Conservation (phyloP, 75 land plant genomes). For the Ceratopteris richardii region DNA sequence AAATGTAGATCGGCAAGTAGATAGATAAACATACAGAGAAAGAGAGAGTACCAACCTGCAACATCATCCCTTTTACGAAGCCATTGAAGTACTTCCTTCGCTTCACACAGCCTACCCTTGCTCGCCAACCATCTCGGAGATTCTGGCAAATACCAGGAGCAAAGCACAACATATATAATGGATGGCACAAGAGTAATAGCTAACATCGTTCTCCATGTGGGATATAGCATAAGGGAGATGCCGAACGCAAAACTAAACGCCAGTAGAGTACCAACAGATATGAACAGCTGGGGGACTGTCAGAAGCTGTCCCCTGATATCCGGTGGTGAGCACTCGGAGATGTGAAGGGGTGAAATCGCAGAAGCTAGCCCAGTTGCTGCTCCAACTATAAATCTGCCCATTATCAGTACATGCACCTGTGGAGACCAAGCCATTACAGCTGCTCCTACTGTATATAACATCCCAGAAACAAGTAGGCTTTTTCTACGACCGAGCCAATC, state of each 20-base stretch:
- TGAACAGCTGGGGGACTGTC: slow-evolving; percentile 29
- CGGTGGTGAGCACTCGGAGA: slow-evolving; percentile 24
- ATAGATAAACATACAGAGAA: slow-evolving; percentile 14
- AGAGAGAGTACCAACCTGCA: slow-evolving; percentile 17
- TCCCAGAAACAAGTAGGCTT: slow-evolving; percentile 24
- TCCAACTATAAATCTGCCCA: slow-evolving; percentile 21
- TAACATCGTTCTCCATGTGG: slow-evolving; percentile 26
- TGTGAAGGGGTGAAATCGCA: slow-evolving; percentile 24
- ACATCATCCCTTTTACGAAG: slow-evolving; percentile 27
- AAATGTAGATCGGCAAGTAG: too few relatives aligned
- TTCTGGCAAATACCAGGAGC: slow-evolving; percentile 18
- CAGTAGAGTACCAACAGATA: slow-evolving; percentile 20
- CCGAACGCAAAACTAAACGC: slow-evolving; percentile 24
- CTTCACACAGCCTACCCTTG: slow-evolving; percentile 31
- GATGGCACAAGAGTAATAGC: slow-evolving; percentile 16
- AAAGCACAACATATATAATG: slow-evolving; percentile 10
- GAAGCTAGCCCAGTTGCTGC: slow-evolving; percentile 20
- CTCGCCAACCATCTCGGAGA: slow-evolving; percentile 38
- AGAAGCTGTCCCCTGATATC: slow-evolving; percentile 33
- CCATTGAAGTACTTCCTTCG: slow-evolving; percentile 23
- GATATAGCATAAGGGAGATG: slow-evolving; percentile 12
- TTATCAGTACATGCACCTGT: slow-evolving; percentile 16
- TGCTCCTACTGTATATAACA: slow-evolving; percentile 17
- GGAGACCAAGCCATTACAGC: slow-evolving; percentile 25
- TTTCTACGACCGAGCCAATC: slow-evolving; percentile 38